Conservation (phyloP, 208 protist genomes). For the Leishmania tropica region DNA sequence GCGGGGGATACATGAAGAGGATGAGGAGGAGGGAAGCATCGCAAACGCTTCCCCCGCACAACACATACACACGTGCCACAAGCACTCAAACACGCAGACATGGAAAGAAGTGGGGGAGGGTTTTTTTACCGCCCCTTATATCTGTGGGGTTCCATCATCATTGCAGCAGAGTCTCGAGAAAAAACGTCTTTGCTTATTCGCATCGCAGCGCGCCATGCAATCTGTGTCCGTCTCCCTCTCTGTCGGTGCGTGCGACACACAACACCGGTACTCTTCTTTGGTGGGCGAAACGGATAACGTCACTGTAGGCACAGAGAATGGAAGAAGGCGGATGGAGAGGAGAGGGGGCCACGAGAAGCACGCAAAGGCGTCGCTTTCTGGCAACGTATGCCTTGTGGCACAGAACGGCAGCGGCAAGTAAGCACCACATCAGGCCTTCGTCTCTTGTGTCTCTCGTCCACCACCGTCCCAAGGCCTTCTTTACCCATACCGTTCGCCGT, state of each 20-base stretch:
- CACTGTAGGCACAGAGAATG: background rate
- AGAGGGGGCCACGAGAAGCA: background rate
- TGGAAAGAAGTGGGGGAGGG: conserved; percentile 1
- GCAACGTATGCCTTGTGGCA: background rate
- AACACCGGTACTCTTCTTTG: background rate
- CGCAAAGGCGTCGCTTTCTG: background rate
- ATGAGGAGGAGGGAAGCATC: background rate
- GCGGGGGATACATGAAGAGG: background rate
- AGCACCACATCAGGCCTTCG: background rate
- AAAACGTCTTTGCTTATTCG: background rate
- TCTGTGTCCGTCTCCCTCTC: background rate
- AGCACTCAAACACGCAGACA: background rate
- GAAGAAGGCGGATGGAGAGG: background rate
- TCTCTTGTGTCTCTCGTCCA: background rate
- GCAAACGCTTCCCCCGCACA: background rate
- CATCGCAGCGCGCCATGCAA: background rate
- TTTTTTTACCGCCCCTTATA: background rate
- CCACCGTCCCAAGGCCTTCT: background rate
- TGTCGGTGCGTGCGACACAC: background rate
- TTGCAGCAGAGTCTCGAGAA: background rate
- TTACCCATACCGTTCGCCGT: background rate
- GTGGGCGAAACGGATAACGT: background rate
- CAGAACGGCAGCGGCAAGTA: background rate
- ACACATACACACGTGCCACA: conserved; percentile 1
- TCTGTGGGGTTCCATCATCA: background rate